phyloP scores from a whole-genome alignment of 139 green algal genomes.

The Mychonastes homosphaera region DNA sequence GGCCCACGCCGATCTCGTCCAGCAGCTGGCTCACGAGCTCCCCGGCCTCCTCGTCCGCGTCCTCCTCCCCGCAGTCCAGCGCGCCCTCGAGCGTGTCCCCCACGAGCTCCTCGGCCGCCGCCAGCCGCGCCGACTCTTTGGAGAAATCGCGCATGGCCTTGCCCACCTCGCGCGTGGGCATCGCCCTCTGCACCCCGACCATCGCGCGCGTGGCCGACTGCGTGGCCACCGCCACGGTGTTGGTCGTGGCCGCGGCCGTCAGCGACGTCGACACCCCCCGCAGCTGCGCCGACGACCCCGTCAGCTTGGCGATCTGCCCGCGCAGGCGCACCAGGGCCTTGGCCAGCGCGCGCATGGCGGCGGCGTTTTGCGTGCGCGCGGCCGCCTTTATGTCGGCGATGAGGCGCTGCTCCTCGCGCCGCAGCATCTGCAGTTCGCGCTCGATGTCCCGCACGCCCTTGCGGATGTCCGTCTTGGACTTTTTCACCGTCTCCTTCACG shows the following conservation, averaged over 20 bases:
- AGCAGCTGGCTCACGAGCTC: slow-evolving; percentile 59
- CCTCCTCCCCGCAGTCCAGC: slow-evolving; percentile 54
- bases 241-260: slow-evolving; percentile 42
- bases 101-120: slow-evolving; percentile 59
- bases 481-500: slow-evolving; percentile 32
- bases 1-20: slow-evolving; percentile 68
- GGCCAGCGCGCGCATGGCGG: slow-evolving; percentile 29
- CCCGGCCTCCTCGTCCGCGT: slow-evolving; percentile 49
- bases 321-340: slow-evolving; percentile 49
- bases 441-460: slow-evolving; percentile 44
- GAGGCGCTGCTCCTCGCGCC: slow-evolving; percentile 46
- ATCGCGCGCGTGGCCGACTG: slow-evolving; percentile 47
- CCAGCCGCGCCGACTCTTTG: slow-evolving; percentile 54
- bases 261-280: slow-evolving; percentile 44
- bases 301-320: slow-evolving; percentile 43
- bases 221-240: slow-evolving; percentile 42
- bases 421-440: slow-evolving; percentile 32
- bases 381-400: slow-evolving; percentile 47
- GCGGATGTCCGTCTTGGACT: slow-evolving; percentile 32
- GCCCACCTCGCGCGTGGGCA: slow-evolving; percentile 33
- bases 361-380: slow-evolving; percentile 36
- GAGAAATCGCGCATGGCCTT: slow-evolving; percentile 50
- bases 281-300: slow-evolving; percentile 37
- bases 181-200: slow-evolving; percentile 33
- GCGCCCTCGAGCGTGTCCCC: slow-evolving; percentile 49